These are phyloP conservation scores for Scleroderma bovista DNA, from an alignment of 768 basidiomycete genomes.

Conservation along the genomic window DNA sequence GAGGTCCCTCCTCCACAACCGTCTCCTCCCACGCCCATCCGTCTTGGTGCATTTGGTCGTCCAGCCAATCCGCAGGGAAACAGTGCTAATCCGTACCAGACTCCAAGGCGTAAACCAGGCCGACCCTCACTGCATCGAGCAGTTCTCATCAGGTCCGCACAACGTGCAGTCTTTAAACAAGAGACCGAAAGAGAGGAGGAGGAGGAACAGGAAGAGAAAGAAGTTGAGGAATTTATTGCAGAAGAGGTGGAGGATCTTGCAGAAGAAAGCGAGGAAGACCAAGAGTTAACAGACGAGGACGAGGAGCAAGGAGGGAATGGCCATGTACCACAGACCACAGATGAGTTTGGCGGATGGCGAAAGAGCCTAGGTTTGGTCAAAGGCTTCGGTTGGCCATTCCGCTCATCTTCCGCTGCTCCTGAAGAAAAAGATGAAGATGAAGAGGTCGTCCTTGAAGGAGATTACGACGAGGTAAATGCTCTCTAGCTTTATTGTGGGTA, in stretches of 20 bases:
- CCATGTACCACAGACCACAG: conserved; percentile 3
- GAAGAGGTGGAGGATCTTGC: conserved; percentile 30
- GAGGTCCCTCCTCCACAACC: conserved; percentile 8
- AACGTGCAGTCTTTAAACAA: conserved; percentile 48
- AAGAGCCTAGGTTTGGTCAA: conserved; percentile 30
- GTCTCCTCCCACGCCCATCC: conserved; percentile 8
- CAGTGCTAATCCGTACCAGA: conserved; percentile 4
- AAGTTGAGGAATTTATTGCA: conserved; percentile 43
- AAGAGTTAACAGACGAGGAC: conserved; percentile 3
- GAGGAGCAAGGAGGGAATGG: conserved; percentile 9
- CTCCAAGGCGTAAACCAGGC: conserved; percentile 22
- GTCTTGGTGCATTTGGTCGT: conserved; percentile 2
- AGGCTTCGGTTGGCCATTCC: conserved; percentile 26
- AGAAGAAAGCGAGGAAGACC: conserved; percentile 19
- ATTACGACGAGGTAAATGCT: conserved; percentile 12
- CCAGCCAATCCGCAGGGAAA: background rate
- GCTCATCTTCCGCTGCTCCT: conserved; percentile 19
- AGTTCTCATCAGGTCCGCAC: conserved; percentile 65
- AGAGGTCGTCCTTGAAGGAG: conserved; percentile 19
- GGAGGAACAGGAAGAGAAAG: conserved; percentile 42
- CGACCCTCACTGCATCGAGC: conserved; percentile 58
- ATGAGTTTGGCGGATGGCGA: conserved; percentile 21
- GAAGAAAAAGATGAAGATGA: conserved; percentile 18
- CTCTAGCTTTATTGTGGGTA: background rate
- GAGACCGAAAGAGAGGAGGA: conserved; percentile 50